A percentile compares a stretch with the other conserved stretches of the same genome.
phyloP scores from a whole-genome alignment of 768 basidiomycete species.

The Boletus huronensis region DNA sequence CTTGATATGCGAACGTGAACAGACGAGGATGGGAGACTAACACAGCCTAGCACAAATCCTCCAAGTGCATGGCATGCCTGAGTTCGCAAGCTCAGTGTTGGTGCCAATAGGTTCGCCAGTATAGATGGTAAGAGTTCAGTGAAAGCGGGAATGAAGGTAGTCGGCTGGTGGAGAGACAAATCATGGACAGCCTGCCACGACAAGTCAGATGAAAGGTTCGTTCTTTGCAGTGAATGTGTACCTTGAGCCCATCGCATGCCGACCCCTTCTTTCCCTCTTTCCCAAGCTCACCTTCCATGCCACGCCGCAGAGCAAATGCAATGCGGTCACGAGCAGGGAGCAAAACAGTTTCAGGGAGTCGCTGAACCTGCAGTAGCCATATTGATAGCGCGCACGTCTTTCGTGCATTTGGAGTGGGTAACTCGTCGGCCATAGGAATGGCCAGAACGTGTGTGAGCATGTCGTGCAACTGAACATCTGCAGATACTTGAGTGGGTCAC shows the following conservation, averaged over 20 bases:
- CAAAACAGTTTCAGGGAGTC: conserved; percentile 61
- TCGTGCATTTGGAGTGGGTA: conserved; percentile 82
- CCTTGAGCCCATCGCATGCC: conserved; percentile 73
- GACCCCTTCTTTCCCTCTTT: conserved; percentile 90
- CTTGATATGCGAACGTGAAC: conserved; percentile 54
- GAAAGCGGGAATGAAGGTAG: conserved; percentile 68
- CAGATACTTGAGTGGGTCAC: conserved; percentile 4
- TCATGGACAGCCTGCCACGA: conserved; percentile 66
- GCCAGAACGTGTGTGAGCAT: conserved; percentile 64
- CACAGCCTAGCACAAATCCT: conserved; percentile 57
- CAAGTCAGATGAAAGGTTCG: conserved; percentile 10
- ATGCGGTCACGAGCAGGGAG: conserved; percentile 63
- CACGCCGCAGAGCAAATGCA: conserved; percentile 66
- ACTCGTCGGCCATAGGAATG: conserved; percentile 62
- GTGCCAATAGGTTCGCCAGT: conserved; percentile 58
- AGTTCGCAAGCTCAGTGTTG: conserved; percentile 58
- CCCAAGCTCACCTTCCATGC: conserved; percentile 79
- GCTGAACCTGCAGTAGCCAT: conserved; percentile 68
- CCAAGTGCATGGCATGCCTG: conserved; percentile 77
- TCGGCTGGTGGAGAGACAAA: conserved; percentile 58
- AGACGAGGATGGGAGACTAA: conserved; percentile 43
- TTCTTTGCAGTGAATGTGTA: conserved; percentile 27
- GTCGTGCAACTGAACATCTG: conserved; percentile 56
- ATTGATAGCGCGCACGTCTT: conserved; percentile 81
- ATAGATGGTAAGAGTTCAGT: conserved; percentile 57